These are phyloP conservation scores for Brassica juncea DNA, from an alignment of 345 rosid species.

Conservation along the genomic window DNA sequence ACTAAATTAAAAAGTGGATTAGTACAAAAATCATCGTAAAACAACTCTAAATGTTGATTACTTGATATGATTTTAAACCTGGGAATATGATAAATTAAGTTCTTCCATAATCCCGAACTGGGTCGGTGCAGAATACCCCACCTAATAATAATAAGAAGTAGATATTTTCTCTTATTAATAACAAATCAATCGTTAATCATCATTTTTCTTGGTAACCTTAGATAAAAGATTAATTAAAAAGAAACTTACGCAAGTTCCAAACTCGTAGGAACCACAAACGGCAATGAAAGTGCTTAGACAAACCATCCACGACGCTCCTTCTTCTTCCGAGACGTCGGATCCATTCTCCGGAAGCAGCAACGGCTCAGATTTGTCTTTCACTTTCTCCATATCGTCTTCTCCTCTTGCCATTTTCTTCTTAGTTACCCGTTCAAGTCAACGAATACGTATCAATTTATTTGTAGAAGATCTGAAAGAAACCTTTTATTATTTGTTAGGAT, in stretches of 20 bases:
- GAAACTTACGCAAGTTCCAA: constrained; percentile 53
- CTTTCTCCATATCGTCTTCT: constrained; percentile 22
- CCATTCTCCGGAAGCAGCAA: constrained; percentile 34
- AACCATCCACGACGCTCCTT: constrained; percentile 48
- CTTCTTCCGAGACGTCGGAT: constrained; percentile 28
- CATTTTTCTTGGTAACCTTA: neutral
- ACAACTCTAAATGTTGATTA: neutral
- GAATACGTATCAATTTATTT: neutral
- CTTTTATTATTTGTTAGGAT: neutral
- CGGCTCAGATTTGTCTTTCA: constrained; percentile 38
- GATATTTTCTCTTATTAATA: neutral
- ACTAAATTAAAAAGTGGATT: constrained; percentile 24
- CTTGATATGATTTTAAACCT: constrained; percentile 28
- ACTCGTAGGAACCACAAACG: constrained; percentile 56
- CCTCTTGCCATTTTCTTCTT: constrained; percentile 27
- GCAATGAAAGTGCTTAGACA: constrained; percentile 53
- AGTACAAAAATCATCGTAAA: neutral
- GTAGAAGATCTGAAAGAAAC: neutral
- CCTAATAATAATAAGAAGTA: constrained; percentile 28
- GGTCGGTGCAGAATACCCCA: constrained; percentile 59
- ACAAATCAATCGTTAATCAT: neutral
- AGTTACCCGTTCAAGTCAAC: constrained; percentile 11
- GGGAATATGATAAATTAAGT: constrained; percentile 44
- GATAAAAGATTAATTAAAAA: neutral
- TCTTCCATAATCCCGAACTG: constrained; percentile 57